Evolutionary conservation across 371 early-diverging fungal genomes (phyloP).

Genomic region (Actinomucor elegans): DNA sequence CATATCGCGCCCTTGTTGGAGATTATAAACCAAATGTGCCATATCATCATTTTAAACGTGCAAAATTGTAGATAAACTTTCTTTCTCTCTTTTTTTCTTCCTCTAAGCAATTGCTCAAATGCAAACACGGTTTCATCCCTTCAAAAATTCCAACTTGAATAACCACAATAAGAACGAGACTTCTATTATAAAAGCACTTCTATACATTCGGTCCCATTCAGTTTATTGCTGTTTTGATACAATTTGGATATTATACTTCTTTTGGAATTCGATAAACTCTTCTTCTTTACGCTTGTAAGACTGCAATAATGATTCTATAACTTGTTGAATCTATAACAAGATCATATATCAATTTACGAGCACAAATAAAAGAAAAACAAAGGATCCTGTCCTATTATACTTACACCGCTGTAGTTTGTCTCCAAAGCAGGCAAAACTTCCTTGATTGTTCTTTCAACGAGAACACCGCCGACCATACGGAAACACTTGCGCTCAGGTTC

Average conservation of each 20-base stretch:
- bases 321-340: constrained; percentile 62
- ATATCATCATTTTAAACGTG: too few relatives aligned
- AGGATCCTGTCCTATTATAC: constrained; percentile 23
- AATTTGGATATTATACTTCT: constrained; percentile 77
- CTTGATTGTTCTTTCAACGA: constrained; percentile 89
- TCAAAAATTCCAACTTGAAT: too few relatives aligned
- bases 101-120: too few relatives aligned
- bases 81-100: too few relatives aligned
- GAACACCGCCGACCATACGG: constrained; percentile 90
- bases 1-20: too few relatives aligned
- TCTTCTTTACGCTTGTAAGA: constrained; percentile 89
- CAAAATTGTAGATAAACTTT: too few relatives aligned
- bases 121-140: too few relatives aligned
- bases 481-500: constrained; percentile 87
- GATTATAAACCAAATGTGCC: too few relatives aligned
- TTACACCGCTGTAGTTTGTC: constrained; percentile 85
- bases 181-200: neutral
- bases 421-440: constrained; percentile 91
- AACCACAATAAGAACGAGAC: too few relatives aligned
- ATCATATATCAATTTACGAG: neutral
- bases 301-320: constrained; percentile 74
- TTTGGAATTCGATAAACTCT: constrained; percentile 84
- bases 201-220: neutral
- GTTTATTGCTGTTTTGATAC: constrained; percentile 48
- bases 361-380: neutral